These are phyloP conservation scores for Ophiostoma sp. DNA, from an alignment of 2,329 filamentous ascomycete species.

Conservation along the genomic window DNA sequence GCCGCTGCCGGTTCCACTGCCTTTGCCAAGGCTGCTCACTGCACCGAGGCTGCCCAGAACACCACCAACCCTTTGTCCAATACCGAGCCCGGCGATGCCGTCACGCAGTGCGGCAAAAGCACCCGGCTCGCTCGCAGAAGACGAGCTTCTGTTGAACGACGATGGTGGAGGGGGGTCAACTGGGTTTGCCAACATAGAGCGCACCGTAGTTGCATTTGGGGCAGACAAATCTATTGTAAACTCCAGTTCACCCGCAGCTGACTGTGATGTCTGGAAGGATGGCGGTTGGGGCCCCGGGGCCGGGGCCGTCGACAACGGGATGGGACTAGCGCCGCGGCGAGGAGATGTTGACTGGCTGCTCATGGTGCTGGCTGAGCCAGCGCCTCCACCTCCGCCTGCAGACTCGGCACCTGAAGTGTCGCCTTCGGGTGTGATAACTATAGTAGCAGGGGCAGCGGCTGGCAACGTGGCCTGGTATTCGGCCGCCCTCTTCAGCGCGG, in stretches of 20 bases:
- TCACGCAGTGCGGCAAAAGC: slow-evolving; percentile 28
- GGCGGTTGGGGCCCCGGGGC: slow-evolving; percentile 25
- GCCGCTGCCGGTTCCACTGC: slow-evolving; percentile 24
- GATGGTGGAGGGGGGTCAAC: background rate
- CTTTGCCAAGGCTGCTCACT: slow-evolving; percentile 16
- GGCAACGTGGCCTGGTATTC: slow-evolving; percentile 31
- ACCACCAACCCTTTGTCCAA: slow-evolving; percentile 28
- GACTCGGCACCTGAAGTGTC: slow-evolving; percentile 30
- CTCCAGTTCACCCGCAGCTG: slow-evolving; percentile 24
- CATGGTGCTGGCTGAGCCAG: background rate
- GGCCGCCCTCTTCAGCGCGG: slow-evolving; percentile 41
- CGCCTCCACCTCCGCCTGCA: background rate
- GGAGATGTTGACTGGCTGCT: slow-evolving; percentile 31
- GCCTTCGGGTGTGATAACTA: slow-evolving; percentile 40
- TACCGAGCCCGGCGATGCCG: slow-evolving; percentile 27
- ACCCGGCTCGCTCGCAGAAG: slow-evolving; percentile 24
- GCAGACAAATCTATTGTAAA: background rate
- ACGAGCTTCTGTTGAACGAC: slow-evolving; percentile 23
- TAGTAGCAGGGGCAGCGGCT: slow-evolving; percentile 16
- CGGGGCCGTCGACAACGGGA: slow-evolving; percentile 32
- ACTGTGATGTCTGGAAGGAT: slow-evolving; percentile 31
- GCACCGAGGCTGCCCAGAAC: slow-evolving; percentile 27
- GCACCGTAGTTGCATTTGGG: slow-evolving; percentile 21
- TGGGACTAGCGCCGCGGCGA: slow-evolving; percentile 33
- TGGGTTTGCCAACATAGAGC: slow-evolving; percentile 26